Conservation (phyloP, 306 rosid species). For the Sechiopsis laciniata region DNA sequence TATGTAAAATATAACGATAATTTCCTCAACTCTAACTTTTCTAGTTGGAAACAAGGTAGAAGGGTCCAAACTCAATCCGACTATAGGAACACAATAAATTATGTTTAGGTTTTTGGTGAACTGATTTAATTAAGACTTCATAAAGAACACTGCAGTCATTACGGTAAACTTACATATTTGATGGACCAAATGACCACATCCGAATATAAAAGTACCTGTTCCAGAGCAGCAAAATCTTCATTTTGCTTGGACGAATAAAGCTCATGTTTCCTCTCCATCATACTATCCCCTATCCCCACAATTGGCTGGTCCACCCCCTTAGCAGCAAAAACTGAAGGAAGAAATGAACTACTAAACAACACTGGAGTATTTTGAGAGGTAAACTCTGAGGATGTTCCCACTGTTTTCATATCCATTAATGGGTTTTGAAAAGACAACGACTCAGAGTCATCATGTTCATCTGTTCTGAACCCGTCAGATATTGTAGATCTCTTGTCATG, state of each 20-base stretch:
- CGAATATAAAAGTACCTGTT: conserved; percentile 60
- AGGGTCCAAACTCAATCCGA: not conserved
- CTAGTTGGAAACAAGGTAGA: not conserved
- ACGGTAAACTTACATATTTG: conserved; percentile 4
- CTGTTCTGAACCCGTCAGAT: conserved; percentile 38
- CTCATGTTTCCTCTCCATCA: conserved; percentile 44
- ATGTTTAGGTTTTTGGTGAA: not conserved
- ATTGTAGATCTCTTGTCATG: conserved; percentile 36
- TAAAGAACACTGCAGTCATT: not conserved
- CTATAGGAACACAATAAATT: conserved; percentile 6
- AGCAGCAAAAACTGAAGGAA: conserved; percentile 31
- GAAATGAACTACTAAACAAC: conserved; percentile 30
- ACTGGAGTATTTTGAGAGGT: conserved; percentile 32
- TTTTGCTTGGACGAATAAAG: conserved; percentile 52
- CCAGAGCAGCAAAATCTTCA: conserved; percentile 88
- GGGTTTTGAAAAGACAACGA: conserved; percentile 40
- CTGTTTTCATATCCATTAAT: conserved; percentile 36
- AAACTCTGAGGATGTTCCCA: conserved; percentile 33
- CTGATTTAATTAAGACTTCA: not conserved
- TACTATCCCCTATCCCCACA: conserved; percentile 42
- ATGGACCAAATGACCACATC: conserved; percentile 22
- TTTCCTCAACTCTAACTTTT: not conserved
- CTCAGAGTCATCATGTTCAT: conserved; percentile 34
- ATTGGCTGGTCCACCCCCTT: conserved; percentile 33
- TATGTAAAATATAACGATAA: not conserved